phyloP scores from a whole-genome alignment of 2,329 filamentous ascomycete genomes.

The Alternaria conjuncta region DNA sequence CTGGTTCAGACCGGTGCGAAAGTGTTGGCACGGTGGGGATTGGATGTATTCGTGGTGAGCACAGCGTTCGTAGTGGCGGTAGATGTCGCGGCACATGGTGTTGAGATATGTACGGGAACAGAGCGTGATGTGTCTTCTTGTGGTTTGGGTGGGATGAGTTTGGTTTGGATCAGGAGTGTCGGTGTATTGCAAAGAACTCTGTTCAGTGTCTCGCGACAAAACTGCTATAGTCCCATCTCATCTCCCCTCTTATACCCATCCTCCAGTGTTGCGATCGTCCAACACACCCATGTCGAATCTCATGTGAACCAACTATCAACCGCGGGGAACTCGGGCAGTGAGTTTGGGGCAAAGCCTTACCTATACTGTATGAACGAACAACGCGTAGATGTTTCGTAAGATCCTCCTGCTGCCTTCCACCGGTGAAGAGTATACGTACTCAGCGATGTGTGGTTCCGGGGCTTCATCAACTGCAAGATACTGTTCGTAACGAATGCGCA shows the following conservation, averaged over 20 bases:
- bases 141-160: background rate
- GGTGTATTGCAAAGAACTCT: background rate
- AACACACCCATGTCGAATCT: background rate
- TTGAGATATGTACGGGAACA: too few relatives aligned
- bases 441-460: background rate
- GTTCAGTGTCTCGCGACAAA: background rate
- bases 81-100: slow-evolving; percentile 8
- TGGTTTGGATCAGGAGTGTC: background rate
- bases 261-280: background rate
- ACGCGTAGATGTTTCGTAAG: background rate
- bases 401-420: background rate
- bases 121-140: too few relatives aligned
- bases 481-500: background rate
- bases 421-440: background rate
- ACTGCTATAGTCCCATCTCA: background rate
- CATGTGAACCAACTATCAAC: background rate
- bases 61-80: slow-evolving; percentile 8
- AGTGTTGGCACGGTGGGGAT: background rate
- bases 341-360: background rate
- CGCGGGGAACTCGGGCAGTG: background rate
- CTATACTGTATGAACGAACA: background rate
- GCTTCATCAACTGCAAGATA: background rate
- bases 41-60: slow-evolving; percentile 10
- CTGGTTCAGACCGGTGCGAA: background rate
- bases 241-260: background rate